Evolutionary conservation across 2,329 filamentous ascomycete genomes (phyloP), one percentile per base, ranked within the genome.

Genomic region (Penicillium sp.): DNA sequence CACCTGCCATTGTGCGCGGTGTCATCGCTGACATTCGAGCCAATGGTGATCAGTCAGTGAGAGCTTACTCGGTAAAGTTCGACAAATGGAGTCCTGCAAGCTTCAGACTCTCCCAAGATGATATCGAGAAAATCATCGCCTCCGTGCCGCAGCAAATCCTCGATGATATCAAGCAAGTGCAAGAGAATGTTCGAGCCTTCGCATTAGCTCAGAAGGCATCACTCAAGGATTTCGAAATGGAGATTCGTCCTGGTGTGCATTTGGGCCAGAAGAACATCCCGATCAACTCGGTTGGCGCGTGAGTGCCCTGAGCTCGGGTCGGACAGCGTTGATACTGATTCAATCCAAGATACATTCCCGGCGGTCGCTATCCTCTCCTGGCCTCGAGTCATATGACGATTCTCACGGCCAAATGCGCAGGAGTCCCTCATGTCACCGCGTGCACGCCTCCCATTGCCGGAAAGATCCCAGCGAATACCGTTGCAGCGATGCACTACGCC

Each of bases 341-440:
- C 27, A 5, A 4, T 24, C 4, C 24, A 2, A 70, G 69, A 0
- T 79, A 78, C 54, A 79, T 81, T 36, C 78, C 78, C 1, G 79
- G 78, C 5, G 78, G 79, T 3, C 71, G 79, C 6, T 82, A 81
- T 53, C 77, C 79, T 0, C 69, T 81, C 2, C 74, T 81, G 2
- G 79, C 79, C 1, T 78, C 74, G 7, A 77, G 77, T 2, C 79
- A 81, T 60, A 81, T 81, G 79, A 81, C 79, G 2, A 80, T 81
- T 42, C 61, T 81, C 4, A 81, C 79, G 0, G 79, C 79, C 20
- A 81, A 81, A 57, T 76, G 77, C 4, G 79, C 79, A 5, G 79
- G 79, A 2, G 78, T 81, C 1, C 66, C 67, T n/a, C 65, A 76
- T 44, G 78, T 81, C 4, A 70, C 79, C 6, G 78, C 67, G 11